Evolutionary conservation across 805 yeast species (phyloP).

Genomic region (Lachancea fermentati): DNA sequence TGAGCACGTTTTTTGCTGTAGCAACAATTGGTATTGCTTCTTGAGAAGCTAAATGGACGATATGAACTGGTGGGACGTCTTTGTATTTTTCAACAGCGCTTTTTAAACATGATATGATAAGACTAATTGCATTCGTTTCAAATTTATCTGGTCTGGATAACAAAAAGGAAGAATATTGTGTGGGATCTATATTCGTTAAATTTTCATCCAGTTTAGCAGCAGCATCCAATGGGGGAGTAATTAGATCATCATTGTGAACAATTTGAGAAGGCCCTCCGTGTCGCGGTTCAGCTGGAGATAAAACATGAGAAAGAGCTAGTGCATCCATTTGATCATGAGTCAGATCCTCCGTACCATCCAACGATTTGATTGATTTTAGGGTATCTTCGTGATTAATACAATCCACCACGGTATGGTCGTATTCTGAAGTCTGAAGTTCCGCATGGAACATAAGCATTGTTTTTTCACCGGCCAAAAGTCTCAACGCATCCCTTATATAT

Average conservation of each 20-base stretch:
- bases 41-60: slow-evolving; percentile 85
- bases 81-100: slow-evolving; percentile 23
- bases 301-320: slow-evolving; percentile 48
- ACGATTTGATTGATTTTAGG: slow-evolving; percentile 8
- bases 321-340: slow-evolving; percentile 48
- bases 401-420: slow-evolving; percentile 31
- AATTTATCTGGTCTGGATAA: slow-evolving; percentile 85
- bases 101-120: slow-evolving; percentile 58
- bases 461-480: slow-evolving; percentile 49
- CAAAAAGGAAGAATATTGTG: slow-evolving; percentile 63
- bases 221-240: slow-evolving; percentile 36
- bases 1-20: slow-evolving; percentile 50
- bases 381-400: slow-evolving; percentile 17
- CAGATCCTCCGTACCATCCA: slow-evolving; percentile 28
- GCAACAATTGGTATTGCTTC: slow-evolving; percentile 71
- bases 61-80: slow-evolving; percentile 65
- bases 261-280: slow-evolving; percentile 38
- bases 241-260: slow-evolving; percentile 25
- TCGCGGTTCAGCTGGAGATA: slow-evolving; percentile 57
- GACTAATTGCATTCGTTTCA: slow-evolving; percentile 78
- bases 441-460: slow-evolving; percentile 91
- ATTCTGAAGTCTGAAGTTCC: slow-evolving; percentile 60
- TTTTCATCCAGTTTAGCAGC: slow-evolving; percentile 39
- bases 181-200: slow-evolving; percentile 50
- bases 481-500: slow-evolving; percentile 65